A percentile compares a stretch with the other conserved stretches of the same genome.
phyloP scores from a whole-genome alignment of 768 basidiomycete genomes.

The Rhizopogon rudus region DNA sequence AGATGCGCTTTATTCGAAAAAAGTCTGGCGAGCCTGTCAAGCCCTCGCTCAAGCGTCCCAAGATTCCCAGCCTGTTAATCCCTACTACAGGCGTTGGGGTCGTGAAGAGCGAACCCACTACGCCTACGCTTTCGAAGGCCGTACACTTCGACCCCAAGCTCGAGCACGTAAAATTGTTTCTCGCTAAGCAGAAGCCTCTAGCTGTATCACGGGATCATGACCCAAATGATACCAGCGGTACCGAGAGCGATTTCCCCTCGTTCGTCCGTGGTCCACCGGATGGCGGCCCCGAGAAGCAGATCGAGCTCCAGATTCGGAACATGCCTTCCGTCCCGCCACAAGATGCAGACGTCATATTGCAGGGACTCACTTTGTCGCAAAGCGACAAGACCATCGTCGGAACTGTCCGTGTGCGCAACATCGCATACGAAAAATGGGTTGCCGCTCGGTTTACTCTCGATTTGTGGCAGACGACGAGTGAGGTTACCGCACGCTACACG shows the following conservation, averaged over 20 bases:
- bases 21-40: slow-evolving; percentile 94
- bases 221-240: slow-evolving; percentile 77
- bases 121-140: slow-evolving; percentile 73
- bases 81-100: slow-evolving; percentile 37
- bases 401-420: slow-evolving; percentile 71
- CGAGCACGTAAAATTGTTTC: slow-evolving; percentile 92
- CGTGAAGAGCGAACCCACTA: slow-evolving; percentile 73
- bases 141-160: slow-evolving; percentile 92
- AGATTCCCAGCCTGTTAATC: slow-evolving; percentile 49
- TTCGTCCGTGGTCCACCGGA: slow-evolving; percentile 52
- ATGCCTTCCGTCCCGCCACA: slow-evolving; percentile 46
- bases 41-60: slow-evolving; percentile 78
- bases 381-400: slow-evolving; percentile 63
- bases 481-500: slow-evolving; percentile 74
- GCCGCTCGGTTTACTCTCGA: slow-evolving; percentile 92
- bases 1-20: slow-evolving; percentile 62
- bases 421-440: slow-evolving; percentile 85
- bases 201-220: slow-evolving; percentile 91
- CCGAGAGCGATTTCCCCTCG: slow-evolving; percentile 71
- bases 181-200: slow-evolving; percentile 91
- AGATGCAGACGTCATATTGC: slow-evolving; percentile 46
- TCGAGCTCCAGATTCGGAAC: slow-evolving; percentile 64
- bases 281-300: slow-evolving; percentile 27
- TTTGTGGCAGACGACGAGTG: slow-evolving; percentile 93
- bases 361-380: slow-evolving; percentile 46